phyloP scores from a whole-genome alignment of 495 filamentous ascomycete genomes.

The Chaetomium cochliodes region DNA sequence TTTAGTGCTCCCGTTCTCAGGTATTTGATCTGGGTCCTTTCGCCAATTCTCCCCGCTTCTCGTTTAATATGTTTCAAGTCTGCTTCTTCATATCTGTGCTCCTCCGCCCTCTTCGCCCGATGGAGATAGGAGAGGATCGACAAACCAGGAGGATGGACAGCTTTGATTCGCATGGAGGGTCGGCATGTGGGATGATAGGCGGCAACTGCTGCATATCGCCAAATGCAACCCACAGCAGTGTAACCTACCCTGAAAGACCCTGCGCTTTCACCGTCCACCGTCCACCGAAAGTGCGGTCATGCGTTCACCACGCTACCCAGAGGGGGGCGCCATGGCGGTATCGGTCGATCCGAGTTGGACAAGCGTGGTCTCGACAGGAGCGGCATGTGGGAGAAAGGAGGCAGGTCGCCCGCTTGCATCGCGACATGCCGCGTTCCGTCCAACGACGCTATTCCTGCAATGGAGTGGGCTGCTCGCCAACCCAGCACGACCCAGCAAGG shows the following conservation, averaged over 20 bases:
- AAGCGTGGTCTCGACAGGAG: neutral
- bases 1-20: no score
- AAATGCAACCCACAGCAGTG: slow-evolving; percentile 1
- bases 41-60: no score
- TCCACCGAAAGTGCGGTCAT: slow-evolving; percentile 30
- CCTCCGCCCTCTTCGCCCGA: neutral
- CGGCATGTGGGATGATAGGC: slow-evolving; percentile 15
- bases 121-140: neutral
- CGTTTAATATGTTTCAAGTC: no score
- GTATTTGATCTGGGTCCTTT: no score
- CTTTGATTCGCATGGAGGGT: slow-evolving; percentile 12
- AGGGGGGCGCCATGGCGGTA: slow-evolving; percentile 22
- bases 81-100: neutral
- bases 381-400: neutral
- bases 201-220: slow-evolving; percentile 3
- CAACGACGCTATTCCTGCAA: slow-evolving; percentile 10
- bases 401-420: slow-evolving; percentile 1
- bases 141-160: neutral
- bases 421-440: slow-evolving; percentile 18
- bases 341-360: slow-evolving; percentile 7
- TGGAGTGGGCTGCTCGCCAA: neutral
- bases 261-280: slow-evolving; percentile 29
- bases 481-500: slow-evolving; percentile 6
- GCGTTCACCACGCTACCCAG: slow-evolving; percentile 18
- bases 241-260: slow-evolving; percentile 13